Conservation (phyloP, 805 yeast genomes). For the Maudiozyma pseudohumilis region DNA sequence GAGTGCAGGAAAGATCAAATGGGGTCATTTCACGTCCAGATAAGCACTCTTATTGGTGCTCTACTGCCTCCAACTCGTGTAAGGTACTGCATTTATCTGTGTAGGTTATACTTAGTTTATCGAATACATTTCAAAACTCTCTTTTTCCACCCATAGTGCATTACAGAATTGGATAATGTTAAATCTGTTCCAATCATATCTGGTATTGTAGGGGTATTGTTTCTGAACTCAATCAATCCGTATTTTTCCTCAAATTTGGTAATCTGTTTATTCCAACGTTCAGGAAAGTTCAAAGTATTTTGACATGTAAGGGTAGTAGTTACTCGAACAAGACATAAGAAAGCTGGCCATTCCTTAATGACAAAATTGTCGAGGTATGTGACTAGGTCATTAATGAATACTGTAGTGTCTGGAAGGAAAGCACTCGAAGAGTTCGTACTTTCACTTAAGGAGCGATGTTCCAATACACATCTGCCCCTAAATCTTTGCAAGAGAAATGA, state of each 20-base stretch:
- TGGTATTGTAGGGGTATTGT: conserved; percentile 10
- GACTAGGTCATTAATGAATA: neutral
- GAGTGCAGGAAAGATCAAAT: no score
- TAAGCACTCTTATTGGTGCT: no score
- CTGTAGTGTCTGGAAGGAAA: neutral
- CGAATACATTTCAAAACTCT: neutral
- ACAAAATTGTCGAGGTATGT: conserved; percentile 11
- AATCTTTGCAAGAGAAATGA: conserved; percentile 2
- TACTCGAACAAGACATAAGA: conserved; percentile 12
- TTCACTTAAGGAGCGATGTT: neutral
- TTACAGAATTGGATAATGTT: neutral
- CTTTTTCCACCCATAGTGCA: conserved; percentile 2
- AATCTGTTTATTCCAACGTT: conserved; percentile 10
- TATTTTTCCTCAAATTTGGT: conserved; percentile 10
- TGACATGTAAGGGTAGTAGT: neutral
- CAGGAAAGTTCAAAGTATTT: neutral
- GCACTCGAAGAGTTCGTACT: neutral
- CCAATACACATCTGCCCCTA: neutral
- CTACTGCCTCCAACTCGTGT: no score
- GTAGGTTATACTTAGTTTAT: neutral
- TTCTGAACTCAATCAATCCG: conserved; percentile 5
- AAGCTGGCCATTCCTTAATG: conserved; percentile 22
- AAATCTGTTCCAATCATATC: conserved; percentile 5
- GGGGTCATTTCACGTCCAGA: no score
- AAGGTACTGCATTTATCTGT: no score